Base-by-base conservation (phyloP, 768 basidiomycete genomes). In the Harrya chromipes region DNA sequence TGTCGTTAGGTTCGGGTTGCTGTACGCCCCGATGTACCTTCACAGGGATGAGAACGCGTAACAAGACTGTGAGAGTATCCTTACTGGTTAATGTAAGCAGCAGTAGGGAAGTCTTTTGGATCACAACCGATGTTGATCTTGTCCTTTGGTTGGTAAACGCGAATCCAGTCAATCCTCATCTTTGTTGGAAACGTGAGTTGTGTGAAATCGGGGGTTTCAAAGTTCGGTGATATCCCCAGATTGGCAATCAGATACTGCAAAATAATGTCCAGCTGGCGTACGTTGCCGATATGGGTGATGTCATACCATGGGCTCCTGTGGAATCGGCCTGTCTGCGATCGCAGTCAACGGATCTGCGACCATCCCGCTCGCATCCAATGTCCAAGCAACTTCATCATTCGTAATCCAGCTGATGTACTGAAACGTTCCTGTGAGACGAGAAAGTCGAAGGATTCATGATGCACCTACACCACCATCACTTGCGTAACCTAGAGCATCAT, bases 151-250 rank as follows among this genome's bases (percentile, higher is more conserved):
- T 97, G 94, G 68, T 97, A 98, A 8, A 98, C 89, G 20, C 94
- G 82, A 47, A 97, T 82, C 72, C 86, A 97, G 64, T 97, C 91
- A 36, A 95, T 74, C 41, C 72, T 74, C 89, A 97, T 84, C 3
- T 61, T 72, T 4, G 83, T 67, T 8, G 93, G 92, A 71, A 90
- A 93, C 16, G 70, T 72, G 19, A 95, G 71, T 50, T 85, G 74
- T 16, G 77, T 68, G 43, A 90, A 74, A 70, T 97, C 85, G 43
- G 94, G 82, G 4, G 67, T 56, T 11, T 83, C 85, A 59, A 97
- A 97, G 66, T 87, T 89, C 46, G 73, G 70, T 4, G 90, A 93
- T 69, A 95, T 83, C 46, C 91, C 94, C 60, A 94, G 71, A 66
- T 94, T 94, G 61, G 80, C 72, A 55, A 97, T 84, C 60, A 97